Evolutionary conservation across 2,329 filamentous ascomycete species (phyloP).

Genomic region (Periglandula ipomoeae): DNA sequence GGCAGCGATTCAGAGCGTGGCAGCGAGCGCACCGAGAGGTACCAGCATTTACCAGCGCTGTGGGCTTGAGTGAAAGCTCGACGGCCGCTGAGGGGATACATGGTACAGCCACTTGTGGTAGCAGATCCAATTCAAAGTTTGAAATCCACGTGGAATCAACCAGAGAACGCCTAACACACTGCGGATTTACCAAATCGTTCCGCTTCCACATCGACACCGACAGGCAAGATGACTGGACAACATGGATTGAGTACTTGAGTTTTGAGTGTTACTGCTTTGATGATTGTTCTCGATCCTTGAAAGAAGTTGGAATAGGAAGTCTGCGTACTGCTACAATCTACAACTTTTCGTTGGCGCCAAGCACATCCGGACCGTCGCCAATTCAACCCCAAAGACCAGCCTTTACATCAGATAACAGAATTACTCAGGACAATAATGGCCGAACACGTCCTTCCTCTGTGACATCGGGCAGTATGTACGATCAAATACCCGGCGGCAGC

Average conservation of each 20-base stretch:
- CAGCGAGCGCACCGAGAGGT: slow-evolving; percentile 3
- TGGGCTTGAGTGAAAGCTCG: neutral
- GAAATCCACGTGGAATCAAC: neutral
- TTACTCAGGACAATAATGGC: too few relatives aligned
- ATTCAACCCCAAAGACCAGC: too few relatives aligned
- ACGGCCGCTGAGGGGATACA: too few relatives aligned
- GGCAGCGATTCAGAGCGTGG: slow-evolving; percentile 5
- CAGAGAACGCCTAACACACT: neutral
- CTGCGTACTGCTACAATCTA: neutral
- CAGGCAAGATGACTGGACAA: slow-evolving; percentile 6
- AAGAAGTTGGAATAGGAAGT: neutral
- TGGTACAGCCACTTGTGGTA: neutral
- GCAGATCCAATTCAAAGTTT: neutral
- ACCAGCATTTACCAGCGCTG: neutral
- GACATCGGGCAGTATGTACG: neutral
- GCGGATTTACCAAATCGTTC: slow-evolving; percentile 4
- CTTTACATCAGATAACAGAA: too few relatives aligned
- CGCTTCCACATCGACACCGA: neutral
- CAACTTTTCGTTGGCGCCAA: too few relatives aligned
- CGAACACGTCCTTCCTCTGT: too few relatives aligned
- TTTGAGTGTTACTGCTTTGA: slow-evolving; percentile 7
- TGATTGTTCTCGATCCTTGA: neutral
- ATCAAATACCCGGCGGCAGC: neutral
- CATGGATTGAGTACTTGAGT: slow-evolving; percentile 7
- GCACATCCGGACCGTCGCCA: too few relatives aligned